phyloP scores from a whole-genome alignment of 2,329 filamentous ascomycete species.

The Diaporthe caulivora region DNA sequence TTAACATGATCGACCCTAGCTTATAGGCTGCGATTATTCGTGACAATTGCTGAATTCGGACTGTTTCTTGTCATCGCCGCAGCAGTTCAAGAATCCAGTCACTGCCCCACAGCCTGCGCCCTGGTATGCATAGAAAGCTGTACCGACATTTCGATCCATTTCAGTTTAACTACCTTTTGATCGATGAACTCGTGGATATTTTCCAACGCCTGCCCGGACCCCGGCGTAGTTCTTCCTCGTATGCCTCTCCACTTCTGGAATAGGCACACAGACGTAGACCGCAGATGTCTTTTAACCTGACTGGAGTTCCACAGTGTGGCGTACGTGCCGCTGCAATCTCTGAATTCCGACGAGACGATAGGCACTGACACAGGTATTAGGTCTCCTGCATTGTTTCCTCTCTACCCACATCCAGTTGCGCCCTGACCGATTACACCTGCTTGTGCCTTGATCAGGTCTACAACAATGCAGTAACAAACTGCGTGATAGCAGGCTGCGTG shows the following conservation, averaged over 20 bases:
- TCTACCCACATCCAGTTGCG: conserved; percentile 1
- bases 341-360: background rate
- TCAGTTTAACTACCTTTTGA: background rate
- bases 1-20: background rate
- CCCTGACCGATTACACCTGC: conserved; percentile 12
- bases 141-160: background rate
- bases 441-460: conserved; percentile 23
- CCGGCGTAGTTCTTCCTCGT: background rate
- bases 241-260: background rate
- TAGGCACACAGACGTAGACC: background rate
- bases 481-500: conserved; percentile 5
- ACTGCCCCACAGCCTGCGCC: background rate
- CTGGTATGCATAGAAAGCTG: background rate
- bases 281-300: conserved; percentile 29
- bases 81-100: background rate
- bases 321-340: background rate
- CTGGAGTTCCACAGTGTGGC: conserved; percentile 25
- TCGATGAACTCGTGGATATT: background rate
- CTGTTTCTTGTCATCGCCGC: background rate
- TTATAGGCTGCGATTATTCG: conserved; percentile 1
- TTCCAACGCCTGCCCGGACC: background rate
- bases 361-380: background rate
- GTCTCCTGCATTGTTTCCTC: conserved; percentile 24
- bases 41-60: conserved; percentile 10
- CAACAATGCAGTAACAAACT: conserved; percentile 1